Conservation (phyloP, 108 stramenopile species). For the Fistulifera solaris region DNA sequence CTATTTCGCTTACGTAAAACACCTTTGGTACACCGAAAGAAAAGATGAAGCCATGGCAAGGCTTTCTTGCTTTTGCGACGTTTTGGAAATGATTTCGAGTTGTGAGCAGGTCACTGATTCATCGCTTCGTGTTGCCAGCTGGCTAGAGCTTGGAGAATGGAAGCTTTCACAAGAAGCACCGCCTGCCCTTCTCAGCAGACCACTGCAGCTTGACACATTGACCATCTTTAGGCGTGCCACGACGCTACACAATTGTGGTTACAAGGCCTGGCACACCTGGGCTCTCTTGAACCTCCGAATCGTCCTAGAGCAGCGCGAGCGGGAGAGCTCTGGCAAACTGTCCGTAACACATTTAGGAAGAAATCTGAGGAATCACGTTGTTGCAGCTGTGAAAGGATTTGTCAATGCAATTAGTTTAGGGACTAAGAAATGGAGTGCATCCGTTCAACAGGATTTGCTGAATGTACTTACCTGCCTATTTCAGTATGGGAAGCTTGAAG, state of each 20-base stretch:
- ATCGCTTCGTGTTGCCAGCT: constrained; percentile 62
- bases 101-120: constrained; percentile 33
- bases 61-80: constrained; percentile 42
- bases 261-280: constrained; percentile 98
- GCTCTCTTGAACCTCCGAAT: constrained; percentile 94
- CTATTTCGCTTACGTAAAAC: constrained; percentile 89
- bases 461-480: constrained; percentile 94
- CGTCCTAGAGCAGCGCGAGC: constrained; percentile 72
- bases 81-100: constrained; percentile 59
- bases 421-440: constrained; percentile 83
- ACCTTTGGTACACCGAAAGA: constrained; percentile 76
- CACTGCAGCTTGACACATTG: constrained; percentile 60
- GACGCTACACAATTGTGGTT: constrained; percentile 41
- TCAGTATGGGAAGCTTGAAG: constrained; percentile 76
- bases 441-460: constrained; percentile 96
- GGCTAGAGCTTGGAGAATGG: constrained; percentile 87
- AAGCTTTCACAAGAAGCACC: constrained; percentile 32
- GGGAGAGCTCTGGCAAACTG: constrained; percentile 21
- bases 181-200: constrained; percentile 15
- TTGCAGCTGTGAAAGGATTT: constrained; percentile 90
- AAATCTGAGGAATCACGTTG: constrained; percentile 42
- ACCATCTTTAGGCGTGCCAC: constrained; percentile 74
- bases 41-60: constrained; percentile 66
- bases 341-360: background rate
- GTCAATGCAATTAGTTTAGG: constrained; percentile 87